phyloP scores from a whole-genome alignment of 371 early-diverging fungal genomes.

The Lichtheimia hyalospora region DNA sequence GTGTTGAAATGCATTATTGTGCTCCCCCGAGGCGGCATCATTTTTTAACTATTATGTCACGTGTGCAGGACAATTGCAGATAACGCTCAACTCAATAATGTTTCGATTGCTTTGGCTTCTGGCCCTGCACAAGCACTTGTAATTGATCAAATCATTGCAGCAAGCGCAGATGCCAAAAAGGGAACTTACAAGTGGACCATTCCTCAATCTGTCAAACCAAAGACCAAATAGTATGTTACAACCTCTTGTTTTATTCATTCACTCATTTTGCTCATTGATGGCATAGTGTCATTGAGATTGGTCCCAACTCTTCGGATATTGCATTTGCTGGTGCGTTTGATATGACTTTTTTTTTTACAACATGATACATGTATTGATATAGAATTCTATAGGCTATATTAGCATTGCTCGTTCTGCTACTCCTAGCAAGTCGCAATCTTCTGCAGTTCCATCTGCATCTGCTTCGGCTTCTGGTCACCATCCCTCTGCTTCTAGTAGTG shows the following conservation, averaged over 20 bases:
- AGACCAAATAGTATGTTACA: slow-evolving; percentile 31
- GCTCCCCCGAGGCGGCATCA: too few species aligned
- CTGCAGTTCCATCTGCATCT: not conserved
- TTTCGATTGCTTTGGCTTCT: slow-evolving; percentile 41
- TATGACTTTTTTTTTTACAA: not conserved
- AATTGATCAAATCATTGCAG: slow-evolving; percentile 38
- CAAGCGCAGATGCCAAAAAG: slow-evolving; percentile 23
- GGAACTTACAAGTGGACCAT: slow-evolving; percentile 43
- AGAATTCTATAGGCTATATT: slow-evolving; percentile 12
- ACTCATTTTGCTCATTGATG: slow-evolving; percentile 4
- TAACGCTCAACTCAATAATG: slow-evolving; percentile 5
- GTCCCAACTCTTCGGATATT: slow-evolving; percentile 37
- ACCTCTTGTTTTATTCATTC: not conserved
- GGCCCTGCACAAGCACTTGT: slow-evolving; percentile 37
- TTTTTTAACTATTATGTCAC: too few species aligned
- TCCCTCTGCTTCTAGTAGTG: not conserved
- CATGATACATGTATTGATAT: not conserved
- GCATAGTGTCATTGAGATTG: slow-evolving; percentile 44
- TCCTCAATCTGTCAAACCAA: slow-evolving; percentile 29
- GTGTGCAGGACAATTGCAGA: slow-evolving; percentile 9
- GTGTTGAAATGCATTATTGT: not conserved
- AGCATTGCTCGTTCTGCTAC: not conserved
- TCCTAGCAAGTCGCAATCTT: not conserved
- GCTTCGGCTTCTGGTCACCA: slow-evolving; percentile 3
- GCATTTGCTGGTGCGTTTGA: slow-evolving; percentile 36